These are phyloP conservation scores for Opeltia flavorubescens DNA, from an alignment of 495 filamentous ascomycete genomes.

Conservation along the genomic window DNA sequence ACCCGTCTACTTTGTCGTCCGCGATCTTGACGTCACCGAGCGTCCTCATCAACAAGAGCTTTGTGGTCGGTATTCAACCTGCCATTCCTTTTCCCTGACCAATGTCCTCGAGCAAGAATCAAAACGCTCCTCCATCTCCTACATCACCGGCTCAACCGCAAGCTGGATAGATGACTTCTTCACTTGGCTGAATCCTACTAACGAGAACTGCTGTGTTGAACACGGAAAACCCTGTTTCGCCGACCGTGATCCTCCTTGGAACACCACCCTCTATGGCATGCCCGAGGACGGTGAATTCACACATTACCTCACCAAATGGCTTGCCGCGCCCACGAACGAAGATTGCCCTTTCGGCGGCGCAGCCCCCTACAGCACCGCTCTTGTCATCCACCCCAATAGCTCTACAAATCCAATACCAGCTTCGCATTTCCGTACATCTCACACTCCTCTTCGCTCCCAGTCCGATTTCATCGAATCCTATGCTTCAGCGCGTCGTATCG, in stretches of 20 bases:
- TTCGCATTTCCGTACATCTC: constrained; percentile 81
- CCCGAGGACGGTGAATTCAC: constrained; percentile 84
- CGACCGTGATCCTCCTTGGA: constrained; percentile 64
- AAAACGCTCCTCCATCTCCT: constrained; percentile 78
- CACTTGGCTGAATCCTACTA: constrained; percentile 80
- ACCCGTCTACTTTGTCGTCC: constrained; percentile 90
- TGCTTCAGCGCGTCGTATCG: constrained; percentile 79
- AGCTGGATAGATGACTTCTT: constrained; percentile 97
- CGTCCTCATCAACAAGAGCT: constrained; percentile 65
- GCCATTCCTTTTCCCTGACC: constrained; percentile 65
- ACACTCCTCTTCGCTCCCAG: constrained; percentile 73
- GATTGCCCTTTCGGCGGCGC: constrained; percentile 78
- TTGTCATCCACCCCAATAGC: constrained; percentile 60
- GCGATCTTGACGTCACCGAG: constrained; percentile 61
- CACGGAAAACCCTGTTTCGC: constrained; percentile 61
- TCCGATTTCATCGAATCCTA: constrained; percentile 90
- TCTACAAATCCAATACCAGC: constrained; percentile 30
- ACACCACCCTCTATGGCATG: constrained; percentile 78
- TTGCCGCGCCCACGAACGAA: constrained; percentile 61
- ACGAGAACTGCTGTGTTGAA: constrained; percentile 64
- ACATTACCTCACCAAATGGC: constrained; percentile 69
- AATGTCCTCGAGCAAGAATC: constrained; percentile 87
- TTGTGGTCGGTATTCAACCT: constrained; percentile 83
- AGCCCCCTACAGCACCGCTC: constrained; percentile 72
- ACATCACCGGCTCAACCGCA: constrained; percentile 80